Conservation (phyloP, 2,329 filamentous ascomycete genomes). For the Dendryphion nanum region DNA sequence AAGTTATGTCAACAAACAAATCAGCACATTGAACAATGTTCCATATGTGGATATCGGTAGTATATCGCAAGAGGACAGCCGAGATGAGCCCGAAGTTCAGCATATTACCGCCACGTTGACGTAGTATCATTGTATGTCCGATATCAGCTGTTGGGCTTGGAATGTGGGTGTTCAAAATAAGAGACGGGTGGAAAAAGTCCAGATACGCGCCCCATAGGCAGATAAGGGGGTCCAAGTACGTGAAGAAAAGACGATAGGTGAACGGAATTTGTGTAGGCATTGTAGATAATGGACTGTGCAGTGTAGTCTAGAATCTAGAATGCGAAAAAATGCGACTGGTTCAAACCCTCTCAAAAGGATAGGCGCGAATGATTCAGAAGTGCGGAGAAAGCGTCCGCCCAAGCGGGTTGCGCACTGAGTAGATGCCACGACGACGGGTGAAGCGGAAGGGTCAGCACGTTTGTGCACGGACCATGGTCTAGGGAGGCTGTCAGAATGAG, state of each 20-base stretch:
- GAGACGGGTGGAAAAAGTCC: conserved; percentile 21
- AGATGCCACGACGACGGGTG: too few species aligned
- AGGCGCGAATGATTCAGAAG: too few species aligned
- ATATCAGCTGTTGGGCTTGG: conserved; percentile 15
- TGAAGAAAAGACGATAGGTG: conserved; percentile 29
- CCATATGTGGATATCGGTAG: conserved; percentile 20
- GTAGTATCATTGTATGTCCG: conserved; percentile 25
- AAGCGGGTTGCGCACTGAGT: too few species aligned
- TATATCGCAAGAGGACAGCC: conserved; percentile 24
- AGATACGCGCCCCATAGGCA: conserved; percentile 26
- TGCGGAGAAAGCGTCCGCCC: too few species aligned
- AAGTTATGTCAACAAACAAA: conserved; percentile 21
- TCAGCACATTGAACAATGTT: conserved; percentile 18
- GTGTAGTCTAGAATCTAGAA: too few species aligned
- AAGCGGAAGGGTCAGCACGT: too few species aligned
- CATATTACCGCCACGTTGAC: conserved; percentile 25
- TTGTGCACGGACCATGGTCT: too few species aligned
- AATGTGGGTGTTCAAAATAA: conserved; percentile 21
- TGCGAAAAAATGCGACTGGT: too few species aligned
- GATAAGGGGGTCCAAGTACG: conserved; percentile 24
- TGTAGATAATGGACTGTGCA: too few species aligned
- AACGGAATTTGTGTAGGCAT: too few species aligned
- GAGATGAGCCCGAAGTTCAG: conserved; percentile 26
- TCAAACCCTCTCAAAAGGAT: too few species aligned
- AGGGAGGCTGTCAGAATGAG: too few species aligned